Conservation (phyloP, 1,139 yeast genomes). For the Yamadazyma taylorii region DNA sequence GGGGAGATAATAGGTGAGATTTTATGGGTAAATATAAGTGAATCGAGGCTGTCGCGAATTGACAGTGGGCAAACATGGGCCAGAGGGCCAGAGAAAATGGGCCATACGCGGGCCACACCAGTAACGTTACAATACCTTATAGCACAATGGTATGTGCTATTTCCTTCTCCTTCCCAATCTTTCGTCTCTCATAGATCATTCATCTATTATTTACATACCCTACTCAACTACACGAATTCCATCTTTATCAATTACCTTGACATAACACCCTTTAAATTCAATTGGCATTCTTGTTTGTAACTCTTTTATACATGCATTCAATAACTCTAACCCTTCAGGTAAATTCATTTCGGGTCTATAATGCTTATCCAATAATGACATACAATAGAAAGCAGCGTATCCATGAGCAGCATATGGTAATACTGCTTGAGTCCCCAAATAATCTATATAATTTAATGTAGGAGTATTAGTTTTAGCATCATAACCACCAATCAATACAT, state of each 20-base stretch:
- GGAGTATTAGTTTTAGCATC: slow-evolving; percentile 66
- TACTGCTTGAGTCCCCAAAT: slow-evolving; percentile 86
- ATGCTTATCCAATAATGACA: slow-evolving; percentile 88
- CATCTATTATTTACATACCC: background rate
- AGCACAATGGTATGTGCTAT: too few species aligned
- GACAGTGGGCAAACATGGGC: too few species aligned
- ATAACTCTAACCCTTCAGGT: slow-evolving; percentile 77
- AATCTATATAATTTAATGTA: slow-evolving; percentile 85
- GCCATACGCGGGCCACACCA: too few species aligned
- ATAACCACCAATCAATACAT: slow-evolving; percentile 82
- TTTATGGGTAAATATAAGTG: too few species aligned
- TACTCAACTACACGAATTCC: slow-evolving; percentile 40
- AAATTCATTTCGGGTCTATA: slow-evolving; percentile 74
- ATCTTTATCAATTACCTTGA: slow-evolving; percentile 74
- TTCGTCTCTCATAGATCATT: too few species aligned
- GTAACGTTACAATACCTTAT: too few species aligned
- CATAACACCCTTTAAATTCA: slow-evolving; percentile 87
- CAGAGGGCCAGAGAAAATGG: too few species aligned
- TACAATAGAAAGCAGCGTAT: slow-evolving; percentile 91
- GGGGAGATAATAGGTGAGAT: too few species aligned
- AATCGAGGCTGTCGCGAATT: too few species aligned
- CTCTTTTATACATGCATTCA: slow-evolving; percentile 75
- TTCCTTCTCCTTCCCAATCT: too few species aligned
- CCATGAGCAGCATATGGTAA: slow-evolving; percentile 86
- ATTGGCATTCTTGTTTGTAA: slow-evolving; percentile 88